phyloP scores from a whole-genome alignment of 257 asterid species.

The Haberlea rhodopensis region DNA sequence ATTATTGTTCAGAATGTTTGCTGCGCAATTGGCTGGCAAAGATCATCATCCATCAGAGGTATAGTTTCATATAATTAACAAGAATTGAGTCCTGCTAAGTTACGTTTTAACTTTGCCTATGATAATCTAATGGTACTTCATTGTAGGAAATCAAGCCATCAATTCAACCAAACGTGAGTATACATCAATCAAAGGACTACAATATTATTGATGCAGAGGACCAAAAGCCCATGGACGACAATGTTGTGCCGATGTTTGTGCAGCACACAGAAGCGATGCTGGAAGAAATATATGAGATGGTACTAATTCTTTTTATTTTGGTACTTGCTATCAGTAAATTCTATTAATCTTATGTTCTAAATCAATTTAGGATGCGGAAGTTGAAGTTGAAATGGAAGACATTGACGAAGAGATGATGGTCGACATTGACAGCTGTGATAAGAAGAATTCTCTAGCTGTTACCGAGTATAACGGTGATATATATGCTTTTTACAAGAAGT shows the following conservation, averaged over 20 bases:
- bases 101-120: neutral
- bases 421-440: too few species aligned
- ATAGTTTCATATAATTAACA: conserved; percentile 4
- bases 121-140: conserved; percentile 11
- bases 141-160: conserved; percentile 39
- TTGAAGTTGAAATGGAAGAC: too few species aligned
- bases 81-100: neutral
- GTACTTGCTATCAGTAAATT: neutral
- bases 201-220: conserved; percentile 31
- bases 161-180: conserved; percentile 25
- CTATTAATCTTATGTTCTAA: too few species aligned
- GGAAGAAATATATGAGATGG: conserved; percentile 50
- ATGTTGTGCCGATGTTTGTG: conserved; percentile 48
- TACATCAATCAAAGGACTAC: conserved; percentile 24
- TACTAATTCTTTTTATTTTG: conserved; percentile 7
- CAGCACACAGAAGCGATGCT: conserved; percentile 54
- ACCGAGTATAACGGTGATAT: too few species aligned
- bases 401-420: too few species aligned
- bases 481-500: too few species aligned
- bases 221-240: conserved; percentile 19
- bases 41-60: conserved; percentile 47
- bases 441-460: too few species aligned
- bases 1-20: conserved; percentile 43
- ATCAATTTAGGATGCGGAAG: too few species aligned
- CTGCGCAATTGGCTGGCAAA: conserved; percentile 57